Conservation (phyloP, 768 basidiomycete species). For the Lactifluus hygrophoroides region DNA sequence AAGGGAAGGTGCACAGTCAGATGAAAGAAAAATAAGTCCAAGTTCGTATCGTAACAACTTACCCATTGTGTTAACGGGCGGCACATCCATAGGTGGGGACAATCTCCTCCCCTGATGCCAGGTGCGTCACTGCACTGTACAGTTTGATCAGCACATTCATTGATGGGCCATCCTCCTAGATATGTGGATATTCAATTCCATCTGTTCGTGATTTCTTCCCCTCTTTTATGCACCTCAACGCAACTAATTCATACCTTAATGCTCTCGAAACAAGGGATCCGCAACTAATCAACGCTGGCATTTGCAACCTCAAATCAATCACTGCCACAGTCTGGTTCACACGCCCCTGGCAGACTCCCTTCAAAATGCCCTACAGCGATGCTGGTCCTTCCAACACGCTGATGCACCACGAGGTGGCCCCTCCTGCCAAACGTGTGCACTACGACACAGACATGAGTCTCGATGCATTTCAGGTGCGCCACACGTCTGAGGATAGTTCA, state of each 20-base stretch:
- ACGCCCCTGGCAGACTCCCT: conserved; percentile 37
- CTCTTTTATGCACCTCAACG: conserved; percentile 80
- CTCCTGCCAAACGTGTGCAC: conserved; percentile 45
- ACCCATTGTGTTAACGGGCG: too few species aligned
- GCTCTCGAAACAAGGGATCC: conserved; percentile 70
- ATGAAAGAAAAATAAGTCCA: too few species aligned
- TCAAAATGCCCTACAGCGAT: conserved; percentile 61
- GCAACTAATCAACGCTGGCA: conserved; percentile 63
- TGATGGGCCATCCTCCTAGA: not conserved
- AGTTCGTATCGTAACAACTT: too few species aligned
- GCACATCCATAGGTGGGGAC: too few species aligned
- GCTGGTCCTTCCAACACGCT: conserved; percentile 60
- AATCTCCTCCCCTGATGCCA: too few species aligned
- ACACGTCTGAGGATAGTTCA: conserved; percentile 96
- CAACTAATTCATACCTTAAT: conserved; percentile 79
- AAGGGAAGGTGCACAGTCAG: too few species aligned
- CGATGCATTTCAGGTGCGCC: conserved; percentile 82
- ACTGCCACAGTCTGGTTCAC: conserved; percentile 40
- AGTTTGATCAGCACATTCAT: not conserved
- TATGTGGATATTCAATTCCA: not conserved
- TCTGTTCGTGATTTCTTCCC: conserved; percentile 93
- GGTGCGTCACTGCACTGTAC: not conserved
- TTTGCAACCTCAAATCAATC: conserved; percentile 56
- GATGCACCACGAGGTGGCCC: conserved; percentile 30
- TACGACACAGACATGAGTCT: conserved; percentile 59